These are phyloP conservation scores for Entonaema liquescens DNA, from an alignment of 495 filamentous ascomycete genomes.

Conservation along the genomic window DNA sequence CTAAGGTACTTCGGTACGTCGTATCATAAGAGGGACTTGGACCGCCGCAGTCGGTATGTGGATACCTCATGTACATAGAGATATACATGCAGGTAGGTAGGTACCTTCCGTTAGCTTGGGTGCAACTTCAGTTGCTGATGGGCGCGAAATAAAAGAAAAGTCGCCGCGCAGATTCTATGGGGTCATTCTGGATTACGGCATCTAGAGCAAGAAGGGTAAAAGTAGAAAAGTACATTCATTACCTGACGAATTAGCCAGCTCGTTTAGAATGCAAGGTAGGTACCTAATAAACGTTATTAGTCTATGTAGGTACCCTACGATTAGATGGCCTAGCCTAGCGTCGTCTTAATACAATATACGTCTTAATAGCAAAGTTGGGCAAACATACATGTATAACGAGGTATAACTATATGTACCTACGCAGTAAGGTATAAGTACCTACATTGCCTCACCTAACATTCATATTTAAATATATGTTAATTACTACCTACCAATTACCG, in stretches of 20 bases:
- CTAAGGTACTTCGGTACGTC: constrained; percentile 24
- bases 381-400: too few relatives aligned
- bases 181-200: constrained; percentile 12
- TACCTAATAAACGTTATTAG: constrained; percentile 17
- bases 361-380: constrained; percentile 11
- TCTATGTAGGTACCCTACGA: constrained; percentile 38
- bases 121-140: constrained; percentile 1
- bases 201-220: background rate
- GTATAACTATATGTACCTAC: too few relatives aligned
- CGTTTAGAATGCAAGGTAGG: background rate
- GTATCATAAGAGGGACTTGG: constrained; percentile 27
- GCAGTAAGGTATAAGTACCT: background rate
- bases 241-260: constrained; percentile 25
- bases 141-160: constrained; percentile 10
- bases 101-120: constrained; percentile 9
- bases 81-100: constrained; percentile 4
- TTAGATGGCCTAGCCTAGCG: constrained; percentile 16
- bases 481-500: background rate
- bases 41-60: constrained; percentile 37
- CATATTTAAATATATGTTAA: background rate
- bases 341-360: constrained; percentile 13
- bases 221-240: background rate
- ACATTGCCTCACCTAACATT: background rate
- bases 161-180: constrained; percentile 25
- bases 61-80: constrained; percentile 8